Conservation (phyloP, 148 eudicot genomes). For the Simmondsia chinensis region DNA sequence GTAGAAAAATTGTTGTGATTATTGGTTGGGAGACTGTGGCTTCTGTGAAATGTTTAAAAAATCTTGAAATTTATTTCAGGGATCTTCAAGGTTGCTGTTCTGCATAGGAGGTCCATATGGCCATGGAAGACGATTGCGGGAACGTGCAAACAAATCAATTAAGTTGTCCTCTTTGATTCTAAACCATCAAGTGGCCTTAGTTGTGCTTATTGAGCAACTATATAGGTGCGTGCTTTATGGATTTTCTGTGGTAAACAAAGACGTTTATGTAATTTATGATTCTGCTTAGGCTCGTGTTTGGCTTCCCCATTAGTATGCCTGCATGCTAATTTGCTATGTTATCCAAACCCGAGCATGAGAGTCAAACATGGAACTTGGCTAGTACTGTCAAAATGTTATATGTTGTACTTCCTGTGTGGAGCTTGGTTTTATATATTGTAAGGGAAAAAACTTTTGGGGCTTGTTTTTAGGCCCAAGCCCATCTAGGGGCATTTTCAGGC, state of each 20-base stretch:
- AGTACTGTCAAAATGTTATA: no score
- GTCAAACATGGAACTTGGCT: no score
- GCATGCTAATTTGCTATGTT: no score
- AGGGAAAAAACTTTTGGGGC: no score
- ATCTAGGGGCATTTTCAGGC: no score
- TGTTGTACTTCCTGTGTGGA: no score
- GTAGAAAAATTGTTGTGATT: no score
- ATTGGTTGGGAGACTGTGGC: no score
- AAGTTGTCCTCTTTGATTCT: slow-evolving; percentile 69
- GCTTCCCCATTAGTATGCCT: no score
- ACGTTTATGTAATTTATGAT: not conserved
- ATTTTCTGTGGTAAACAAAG: not conserved
- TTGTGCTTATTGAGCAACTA: slow-evolving; percentile 78
- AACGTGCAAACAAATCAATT: slow-evolving; percentile 57
- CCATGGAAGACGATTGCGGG: slow-evolving; percentile 58
- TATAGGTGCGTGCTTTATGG: slow-evolving; percentile 40
- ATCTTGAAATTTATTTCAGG: slow-evolving; percentile 23
- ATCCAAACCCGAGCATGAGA: no score
- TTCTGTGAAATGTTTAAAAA: slow-evolving; percentile 1
- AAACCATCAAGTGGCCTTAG: slow-evolving; percentile 82
- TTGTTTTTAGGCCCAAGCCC: no score
- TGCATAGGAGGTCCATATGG: slow-evolving; percentile 94
- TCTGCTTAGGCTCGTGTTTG: slow-evolving; percentile 1
- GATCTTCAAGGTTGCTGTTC: slow-evolving; percentile 58
- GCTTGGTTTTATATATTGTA: no score